These are phyloP conservation scores for Phytopythium cucurbitacearum DNA, from an alignment of 352 stramenopile species.

Conservation along the genomic window DNA sequence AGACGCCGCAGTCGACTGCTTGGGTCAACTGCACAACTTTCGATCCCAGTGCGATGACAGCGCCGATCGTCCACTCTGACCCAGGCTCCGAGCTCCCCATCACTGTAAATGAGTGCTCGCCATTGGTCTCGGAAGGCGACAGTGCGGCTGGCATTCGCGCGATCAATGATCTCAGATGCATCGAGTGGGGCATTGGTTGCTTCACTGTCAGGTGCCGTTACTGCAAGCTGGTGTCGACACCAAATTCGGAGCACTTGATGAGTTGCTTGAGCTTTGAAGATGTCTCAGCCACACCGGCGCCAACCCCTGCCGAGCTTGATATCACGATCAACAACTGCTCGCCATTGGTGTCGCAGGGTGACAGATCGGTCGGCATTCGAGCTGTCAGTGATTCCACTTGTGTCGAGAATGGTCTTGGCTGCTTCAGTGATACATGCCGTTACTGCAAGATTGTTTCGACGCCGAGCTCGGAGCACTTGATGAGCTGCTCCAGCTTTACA, in stretches of 20 bases:
- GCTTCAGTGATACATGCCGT: conserved; percentile 30
- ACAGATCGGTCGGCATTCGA: conserved; percentile 24
- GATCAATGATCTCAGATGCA: conserved; percentile 21
- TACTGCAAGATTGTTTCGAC: conserved; percentile 27
- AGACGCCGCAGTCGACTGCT: conserved; percentile 23
- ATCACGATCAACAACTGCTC: conserved; percentile 1
- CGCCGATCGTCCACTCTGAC: neutral
- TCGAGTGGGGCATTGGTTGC: conserved; percentile 28
- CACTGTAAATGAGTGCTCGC: conserved; percentile 1
- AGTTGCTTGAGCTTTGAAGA: conserved; percentile 8
- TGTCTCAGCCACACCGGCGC: neutral
- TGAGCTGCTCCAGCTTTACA: conserved; percentile 12
- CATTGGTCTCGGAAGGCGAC: conserved; percentile 22
- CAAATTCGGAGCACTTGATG: conserved; percentile 19
- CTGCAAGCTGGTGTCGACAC: conserved; percentile 16
- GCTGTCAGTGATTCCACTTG: conserved; percentile 18
- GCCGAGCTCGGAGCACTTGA: conserved; percentile 17
- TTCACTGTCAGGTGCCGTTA: neutral
- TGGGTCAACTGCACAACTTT: conserved; percentile 20
- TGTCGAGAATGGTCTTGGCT: conserved; percentile 29
- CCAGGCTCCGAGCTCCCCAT: too few relatives aligned
- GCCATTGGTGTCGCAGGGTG: conserved; percentile 11
- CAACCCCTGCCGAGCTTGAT: neutral
- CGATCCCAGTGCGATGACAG: neutral
- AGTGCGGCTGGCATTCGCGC: conserved; percentile 23